Percentiles rank a stretch among this genome's conserved stretches.
These are phyloP conservation scores for Mrakia frigida DNA, from an alignment of 768 basidiomycete species.

Conservation along the genomic window DNA sequence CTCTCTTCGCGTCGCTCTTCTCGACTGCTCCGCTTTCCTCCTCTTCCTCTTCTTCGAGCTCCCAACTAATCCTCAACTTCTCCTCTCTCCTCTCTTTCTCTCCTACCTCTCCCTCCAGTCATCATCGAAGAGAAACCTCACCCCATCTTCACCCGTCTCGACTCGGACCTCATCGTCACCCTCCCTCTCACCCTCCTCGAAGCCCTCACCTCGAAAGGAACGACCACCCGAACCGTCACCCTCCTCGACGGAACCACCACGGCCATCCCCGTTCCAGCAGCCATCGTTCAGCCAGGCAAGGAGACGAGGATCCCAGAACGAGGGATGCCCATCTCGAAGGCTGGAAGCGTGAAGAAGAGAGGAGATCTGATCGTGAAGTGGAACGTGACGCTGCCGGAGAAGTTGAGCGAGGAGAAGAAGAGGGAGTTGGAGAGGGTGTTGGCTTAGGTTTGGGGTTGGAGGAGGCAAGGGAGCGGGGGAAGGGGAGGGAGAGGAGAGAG, in stretches of 20 bases:
- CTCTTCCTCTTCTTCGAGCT: no score
- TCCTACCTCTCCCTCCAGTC: conserved; percentile 43
- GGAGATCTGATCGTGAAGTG: conserved; percentile 76
- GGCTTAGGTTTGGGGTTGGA: conserved; percentile 20
- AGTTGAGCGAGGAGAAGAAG: conserved; percentile 69
- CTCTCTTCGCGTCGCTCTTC: not conserved
- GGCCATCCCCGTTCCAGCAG: conserved; percentile 59
- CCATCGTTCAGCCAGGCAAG: conserved; percentile 51
- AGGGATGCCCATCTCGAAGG: conserved; percentile 88
- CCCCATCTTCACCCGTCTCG: conserved; percentile 65
- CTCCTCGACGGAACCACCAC: conserved; percentile 74
- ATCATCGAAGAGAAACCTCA: conserved; percentile 95
- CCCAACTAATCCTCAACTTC: no score
- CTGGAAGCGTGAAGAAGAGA: conserved; percentile 61
- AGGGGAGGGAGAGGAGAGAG: no score
- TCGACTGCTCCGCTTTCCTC: not conserved
- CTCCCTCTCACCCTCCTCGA: conserved; percentile 71
- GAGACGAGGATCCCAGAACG: conserved; percentile 59
- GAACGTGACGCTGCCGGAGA: conserved; percentile 76
- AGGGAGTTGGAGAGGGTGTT: conserved; percentile 67
- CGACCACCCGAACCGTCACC: conserved; percentile 51
- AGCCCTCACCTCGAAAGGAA: conserved; percentile 61
- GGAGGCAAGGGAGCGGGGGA: not conserved
- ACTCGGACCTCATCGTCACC: conserved; percentile 66
- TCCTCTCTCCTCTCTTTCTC: not conserved